Evolutionary conservation across 345 rosid species (phyloP), one percentile per base, ranked within the genome.

Genomic region (Streptanthus diversifolius): DNA sequence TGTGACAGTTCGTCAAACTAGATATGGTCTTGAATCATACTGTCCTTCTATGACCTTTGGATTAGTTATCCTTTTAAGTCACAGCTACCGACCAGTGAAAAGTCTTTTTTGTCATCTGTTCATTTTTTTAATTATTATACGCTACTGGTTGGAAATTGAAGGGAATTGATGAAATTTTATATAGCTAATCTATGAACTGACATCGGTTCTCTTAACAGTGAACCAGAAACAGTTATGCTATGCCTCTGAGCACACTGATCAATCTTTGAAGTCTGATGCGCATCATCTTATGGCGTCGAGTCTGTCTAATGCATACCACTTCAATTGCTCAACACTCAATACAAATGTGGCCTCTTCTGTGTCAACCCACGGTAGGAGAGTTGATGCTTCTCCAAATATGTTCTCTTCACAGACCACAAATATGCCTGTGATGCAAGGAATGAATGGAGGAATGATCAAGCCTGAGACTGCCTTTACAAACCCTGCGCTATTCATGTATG

Each of bases 371-470:
- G 68, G 84, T 48, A 79, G 82, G 58, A 82, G 93, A 80, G 85
- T 87, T 68, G 90, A 88, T 83, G 77, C 83, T 37, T 76, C 83
- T 30, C 70, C 84, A 25, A 83, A 72, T 80, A 81, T 91, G 84
- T 77, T 89, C 75, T 79, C 92, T 66, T 80, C 84, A 7, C 97
- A 90, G 75, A 77, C 76, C 80, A 75, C 92, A 73, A 89, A 82
- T 79, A 80, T 88, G 74, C 87, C 83, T 67, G 76, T 95, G 77
- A 83, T 88, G 80, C 92, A 83, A 62, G 97, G 90, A 77, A 75
- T 91, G 55, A 91, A 91, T 81, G 93, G 96, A 60, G 92, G 88
- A 22, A 82, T 92, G 79, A 80, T 91, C 61, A 92, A 90, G 82
- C 78, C 96, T 17, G 97, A 92, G 80, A 75, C 84, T 68, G 90